These are phyloP conservation scores for Bolboschoenoplectus hybrid DNA, from an alignment of 202 grass and related monocot genomes.

Conservation along the genomic window DNA sequence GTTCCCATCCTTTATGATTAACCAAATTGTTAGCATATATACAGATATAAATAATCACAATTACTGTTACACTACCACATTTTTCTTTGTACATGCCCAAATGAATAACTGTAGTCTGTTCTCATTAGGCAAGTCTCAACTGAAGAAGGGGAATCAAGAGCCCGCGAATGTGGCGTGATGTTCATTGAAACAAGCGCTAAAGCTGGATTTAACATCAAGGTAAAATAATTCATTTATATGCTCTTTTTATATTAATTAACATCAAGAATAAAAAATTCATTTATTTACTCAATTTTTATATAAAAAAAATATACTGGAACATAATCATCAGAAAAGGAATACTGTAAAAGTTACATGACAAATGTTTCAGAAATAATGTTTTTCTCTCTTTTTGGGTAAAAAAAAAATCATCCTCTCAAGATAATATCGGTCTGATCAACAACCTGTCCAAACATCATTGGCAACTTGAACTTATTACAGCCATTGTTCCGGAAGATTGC, in stretches of 20 bases:
- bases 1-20: not conserved
- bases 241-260: not conserved
- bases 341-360: too few species aligned
- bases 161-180: constrained; percentile 59
- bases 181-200: constrained; percentile 82
- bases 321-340: too few species aligned
- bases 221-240: constrained; percentile 2
- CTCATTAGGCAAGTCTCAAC: constrained; percentile 61
- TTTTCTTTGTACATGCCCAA: not conserved
- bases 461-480: constrained; percentile 32
- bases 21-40: not conserved
- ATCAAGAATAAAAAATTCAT: too few species aligned
- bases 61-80: not conserved
- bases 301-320: too few species aligned
- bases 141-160: constrained; percentile 69
- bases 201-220: constrained; percentile 88
- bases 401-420: not conserved
- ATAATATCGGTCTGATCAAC: not conserved
- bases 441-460: not conserved
- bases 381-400: not conserved
- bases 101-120: not conserved
- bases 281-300: too few species aligned
- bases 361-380: too few species aligned
- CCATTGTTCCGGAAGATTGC: constrained; percentile 75
- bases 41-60: not conserved